Evolutionary conservation across 495 filamentous ascomycete genomes (phyloP).

Genomic region (Beverwykella pulmonaria): DNA sequence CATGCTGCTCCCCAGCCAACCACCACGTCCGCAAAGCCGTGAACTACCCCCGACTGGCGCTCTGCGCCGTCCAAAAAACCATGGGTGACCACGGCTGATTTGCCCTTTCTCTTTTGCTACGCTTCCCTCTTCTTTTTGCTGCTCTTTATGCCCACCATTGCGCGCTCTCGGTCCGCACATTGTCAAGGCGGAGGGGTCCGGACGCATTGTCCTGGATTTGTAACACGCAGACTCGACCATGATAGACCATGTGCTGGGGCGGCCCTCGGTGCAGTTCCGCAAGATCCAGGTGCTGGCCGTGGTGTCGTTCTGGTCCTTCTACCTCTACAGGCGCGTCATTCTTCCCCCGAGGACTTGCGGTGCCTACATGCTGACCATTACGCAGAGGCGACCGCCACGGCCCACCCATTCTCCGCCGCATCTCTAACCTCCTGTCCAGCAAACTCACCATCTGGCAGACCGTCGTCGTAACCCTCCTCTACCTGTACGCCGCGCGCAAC

Average conservation of each 20-base stretch:
- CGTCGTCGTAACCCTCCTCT: conserved; percentile 82
- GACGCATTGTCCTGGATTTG: no score
- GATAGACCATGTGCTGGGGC: conserved; percentile 86
- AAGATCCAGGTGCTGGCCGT: conserved; percentile 92
- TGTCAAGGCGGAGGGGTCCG: no score
- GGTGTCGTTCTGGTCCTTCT: conserved; percentile 85
- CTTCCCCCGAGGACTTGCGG: background rate
- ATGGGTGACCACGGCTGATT: conserved; percentile 27
- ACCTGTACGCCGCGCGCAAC: conserved; percentile 88
- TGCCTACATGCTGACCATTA: conserved; percentile 20
- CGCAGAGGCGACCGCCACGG: conserved; percentile 82
- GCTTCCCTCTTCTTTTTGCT: background rate
- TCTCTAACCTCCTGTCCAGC: conserved; percentile 70
- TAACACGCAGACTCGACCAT: background rate
- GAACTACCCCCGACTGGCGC: background rate
- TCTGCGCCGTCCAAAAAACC: background rate
- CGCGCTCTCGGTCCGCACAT: background rate
- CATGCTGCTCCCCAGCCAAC: conserved; percentile 12
- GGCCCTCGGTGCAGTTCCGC: conserved; percentile 85
- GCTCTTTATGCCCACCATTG: conserved; percentile 6
- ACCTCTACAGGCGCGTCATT: conserved; percentile 66
- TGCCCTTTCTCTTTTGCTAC: background rate
- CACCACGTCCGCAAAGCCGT: background rate
- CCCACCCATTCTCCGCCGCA: conserved; percentile 69
- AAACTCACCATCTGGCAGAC: conserved; percentile 86